Conservation (phyloP, 2,329 filamentous ascomycete genomes). For the Volutella citrinella region DNA sequence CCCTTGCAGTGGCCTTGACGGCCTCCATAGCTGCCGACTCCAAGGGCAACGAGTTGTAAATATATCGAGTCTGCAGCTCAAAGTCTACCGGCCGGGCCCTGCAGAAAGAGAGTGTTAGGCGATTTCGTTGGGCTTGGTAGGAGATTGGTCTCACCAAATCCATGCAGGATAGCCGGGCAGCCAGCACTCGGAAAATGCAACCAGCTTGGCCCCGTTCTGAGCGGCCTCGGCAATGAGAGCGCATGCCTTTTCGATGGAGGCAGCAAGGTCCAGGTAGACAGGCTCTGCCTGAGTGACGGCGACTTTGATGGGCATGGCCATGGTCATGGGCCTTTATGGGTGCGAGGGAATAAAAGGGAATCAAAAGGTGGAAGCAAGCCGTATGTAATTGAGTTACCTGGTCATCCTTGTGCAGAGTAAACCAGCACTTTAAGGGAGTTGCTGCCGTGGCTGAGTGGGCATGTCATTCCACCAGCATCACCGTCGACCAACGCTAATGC, state of each 20-base stretch:
- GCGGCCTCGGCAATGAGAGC: conserved; percentile 22
- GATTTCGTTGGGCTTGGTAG: no score
- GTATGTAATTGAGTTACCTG: no score
- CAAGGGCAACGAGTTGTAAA: conserved; percentile 39
- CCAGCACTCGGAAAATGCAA: conserved; percentile 54
- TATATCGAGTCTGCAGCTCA: conserved; percentile 28
- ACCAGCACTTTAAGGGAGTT: no score
- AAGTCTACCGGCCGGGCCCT: conserved; percentile 22
- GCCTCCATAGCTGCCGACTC: conserved; percentile 38
- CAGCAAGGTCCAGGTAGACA: conserved; percentile 21
- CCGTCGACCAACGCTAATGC: no score
- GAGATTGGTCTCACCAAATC: conserved; percentile 32
- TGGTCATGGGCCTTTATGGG: no score
- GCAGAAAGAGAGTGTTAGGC: no score
- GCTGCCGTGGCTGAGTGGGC: no score
- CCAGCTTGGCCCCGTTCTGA: conserved; percentile 48
- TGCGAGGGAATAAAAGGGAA: no score
- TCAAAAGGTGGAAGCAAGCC: no score
- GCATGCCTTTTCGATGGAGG: conserved; percentile 22
- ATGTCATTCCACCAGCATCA: no score
- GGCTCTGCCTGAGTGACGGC: conserved; percentile 25
- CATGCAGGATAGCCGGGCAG: conserved; percentile 51
- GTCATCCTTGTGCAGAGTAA: no score
- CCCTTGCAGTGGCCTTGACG: conserved; percentile 31
- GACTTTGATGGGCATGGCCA: no score